Evolutionary conservation across 2,329 filamentous ascomycete species (phyloP), one percentile per base, ranked within the genome.

Genomic region (Neonectria ditissima): DNA sequence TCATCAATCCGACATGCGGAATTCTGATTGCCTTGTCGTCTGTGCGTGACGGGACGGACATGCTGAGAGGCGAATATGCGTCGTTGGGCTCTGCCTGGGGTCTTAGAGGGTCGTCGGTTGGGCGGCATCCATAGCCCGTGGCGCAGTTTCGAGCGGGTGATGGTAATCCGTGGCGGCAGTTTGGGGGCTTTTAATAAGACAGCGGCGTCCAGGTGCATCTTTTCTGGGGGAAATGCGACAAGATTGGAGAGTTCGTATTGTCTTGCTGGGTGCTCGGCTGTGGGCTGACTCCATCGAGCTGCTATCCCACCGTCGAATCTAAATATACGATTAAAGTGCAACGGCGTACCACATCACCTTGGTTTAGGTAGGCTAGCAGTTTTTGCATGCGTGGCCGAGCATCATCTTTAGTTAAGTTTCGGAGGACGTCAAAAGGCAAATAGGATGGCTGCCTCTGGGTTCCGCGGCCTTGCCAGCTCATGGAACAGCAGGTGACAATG

Each of bases 61-160:
- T 28, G 22, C 22, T 13, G 44, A 26, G 24, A 30, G 26, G 45
- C 16, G 16, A 26, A 1, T 20, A n/a, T n/a, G 44, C 24, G 44
- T 24, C 18, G 24, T 28, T 11, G 43, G 43, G 24, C 16, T 30
- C 8, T n/a, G n/a, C n/a, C 8, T 8, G 45, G 45, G 45, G 4
- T 9, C 24, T 26, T 39, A n/a, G 32, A 43, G 62, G 53, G 62
- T 52, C 26, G 62, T 52, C 24, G 47, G 63, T 53, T 11, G 39
- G 22, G 18, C 48, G 28, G 18, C 45, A 26, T 28, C 24, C 37
- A 39, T 59, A 24, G 11, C 28, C 24, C 26, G 26, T 59, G 34
- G 34, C 26, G 22, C 16, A 34, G 34, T 39, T 28, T 20, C 41
- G 13, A 37, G 43, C 41, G 34, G 44, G 45, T 58, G 55, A 20